These are phyloP conservation scores for Phytophthora pistaciae DNA, from an alignment of 352 stramenopile species.

Conservation along the genomic window DNA sequence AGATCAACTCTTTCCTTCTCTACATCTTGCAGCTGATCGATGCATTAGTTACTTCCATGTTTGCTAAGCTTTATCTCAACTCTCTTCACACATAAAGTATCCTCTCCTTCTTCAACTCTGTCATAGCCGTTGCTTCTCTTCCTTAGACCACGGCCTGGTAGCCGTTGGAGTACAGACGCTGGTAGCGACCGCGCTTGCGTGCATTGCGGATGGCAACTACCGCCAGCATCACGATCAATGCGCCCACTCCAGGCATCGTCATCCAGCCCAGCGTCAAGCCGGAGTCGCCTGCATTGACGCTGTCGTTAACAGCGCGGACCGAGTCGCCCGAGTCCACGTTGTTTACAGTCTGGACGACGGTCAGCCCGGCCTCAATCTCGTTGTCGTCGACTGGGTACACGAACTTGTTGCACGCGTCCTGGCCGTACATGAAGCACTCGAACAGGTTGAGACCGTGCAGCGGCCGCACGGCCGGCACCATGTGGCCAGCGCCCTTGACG, in stretches of 20 bases:
- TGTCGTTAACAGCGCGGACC: conserved; percentile 11
- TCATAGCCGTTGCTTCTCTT: conserved; percentile 1
- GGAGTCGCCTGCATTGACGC: conserved; percentile 2
- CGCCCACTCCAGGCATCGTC: conserved; percentile 32
- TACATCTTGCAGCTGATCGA: conserved; percentile 6
- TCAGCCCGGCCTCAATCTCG: conserved; percentile 58
- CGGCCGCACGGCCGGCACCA: conserved; percentile 84
- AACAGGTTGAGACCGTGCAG: conserved; percentile 84
- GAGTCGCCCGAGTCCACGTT: neutral
- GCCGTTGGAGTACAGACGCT: conserved; percentile 50
- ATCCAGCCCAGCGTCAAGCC: conserved; percentile 23
- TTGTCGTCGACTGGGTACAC: conserved; percentile 74
- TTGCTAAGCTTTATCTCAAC: conserved; percentile 9
- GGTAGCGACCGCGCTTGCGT: conserved; percentile 53
- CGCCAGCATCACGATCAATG: conserved; percentile 38
- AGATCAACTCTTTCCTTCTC: too few relatives aligned
- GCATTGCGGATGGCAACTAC: conserved; percentile 52
- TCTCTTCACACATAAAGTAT: conserved; percentile 7
- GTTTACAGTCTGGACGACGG: conserved; percentile 13
- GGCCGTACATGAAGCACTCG: conserved; percentile 84
- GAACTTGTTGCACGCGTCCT: conserved; percentile 62
- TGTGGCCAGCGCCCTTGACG: conserved; percentile 93
- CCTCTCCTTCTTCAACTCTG: neutral
- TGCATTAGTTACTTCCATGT: conserved; percentile 4
- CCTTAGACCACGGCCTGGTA: conserved; percentile 34